A percentile compares a stretch with the other conserved stretches of the same genome.
phyloP scores from a whole-genome alignment of 2,329 filamentous ascomycete species.

The Monosporascus sp. region DNA sequence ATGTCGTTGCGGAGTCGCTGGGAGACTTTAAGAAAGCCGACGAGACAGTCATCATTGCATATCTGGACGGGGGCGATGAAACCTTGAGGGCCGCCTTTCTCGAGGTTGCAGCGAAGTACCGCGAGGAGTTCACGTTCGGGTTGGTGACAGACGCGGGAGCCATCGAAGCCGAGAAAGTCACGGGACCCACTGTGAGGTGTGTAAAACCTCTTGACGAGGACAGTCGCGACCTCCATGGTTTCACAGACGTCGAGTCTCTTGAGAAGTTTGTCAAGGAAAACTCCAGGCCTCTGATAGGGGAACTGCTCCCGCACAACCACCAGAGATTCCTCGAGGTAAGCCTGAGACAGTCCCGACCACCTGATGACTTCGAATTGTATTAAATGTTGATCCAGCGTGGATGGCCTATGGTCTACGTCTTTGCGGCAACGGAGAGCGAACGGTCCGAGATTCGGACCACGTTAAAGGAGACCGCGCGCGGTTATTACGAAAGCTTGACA shows the following conservation, averaged over 20 bases:
- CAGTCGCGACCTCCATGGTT: conserved; percentile 10
- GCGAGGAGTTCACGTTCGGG: conserved; percentile 31
- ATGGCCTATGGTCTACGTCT: conserved; percentile 34
- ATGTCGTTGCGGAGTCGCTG: conserved; percentile 14
- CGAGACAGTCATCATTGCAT: conserved; percentile 28
- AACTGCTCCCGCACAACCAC: conserved; percentile 27
- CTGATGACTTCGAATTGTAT: background rate
- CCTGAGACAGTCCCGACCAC: background rate
- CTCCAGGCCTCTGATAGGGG: conserved; percentile 26
- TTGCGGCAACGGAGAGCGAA: conserved; percentile 24
- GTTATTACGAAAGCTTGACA: conserved; percentile 30
- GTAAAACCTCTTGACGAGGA: conserved; percentile 26
- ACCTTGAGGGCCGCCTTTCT: conserved; percentile 14
- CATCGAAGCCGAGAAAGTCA: conserved; percentile 9
- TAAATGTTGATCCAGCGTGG: conserved; percentile 18
- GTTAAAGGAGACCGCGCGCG: conserved; percentile 26
- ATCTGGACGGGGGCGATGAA: conserved; percentile 16
- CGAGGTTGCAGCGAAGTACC: conserved; percentile 20
- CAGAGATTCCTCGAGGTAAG: conserved; percentile 30
- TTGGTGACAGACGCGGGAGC: conserved; percentile 12
- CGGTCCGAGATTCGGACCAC: conserved; percentile 23
- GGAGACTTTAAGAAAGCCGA: conserved; percentile 24
- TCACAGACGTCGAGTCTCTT: conserved; percentile 14
- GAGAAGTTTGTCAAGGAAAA: conserved; percentile 21
- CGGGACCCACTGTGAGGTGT: conserved; percentile 21